These are phyloP conservation scores for Podila epigama DNA, from an alignment of 192 early-diverging fungal genomes.

Conservation along the genomic window DNA sequence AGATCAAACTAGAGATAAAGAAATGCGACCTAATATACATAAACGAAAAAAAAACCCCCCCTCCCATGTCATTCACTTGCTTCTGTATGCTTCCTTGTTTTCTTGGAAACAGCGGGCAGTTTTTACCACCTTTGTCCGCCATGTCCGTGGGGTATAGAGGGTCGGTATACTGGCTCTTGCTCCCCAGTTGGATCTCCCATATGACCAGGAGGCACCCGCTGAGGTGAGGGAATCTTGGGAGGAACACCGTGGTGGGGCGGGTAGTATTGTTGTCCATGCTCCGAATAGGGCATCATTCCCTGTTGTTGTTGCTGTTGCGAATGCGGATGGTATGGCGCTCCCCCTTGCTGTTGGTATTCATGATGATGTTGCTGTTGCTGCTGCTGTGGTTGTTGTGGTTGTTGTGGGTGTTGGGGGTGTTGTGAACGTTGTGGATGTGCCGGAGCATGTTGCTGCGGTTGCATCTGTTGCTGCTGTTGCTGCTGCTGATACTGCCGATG, in stretches of 20 bases:
- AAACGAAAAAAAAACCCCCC: no score
- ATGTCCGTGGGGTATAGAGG: slow-evolving; percentile 16
- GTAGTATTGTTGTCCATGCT: no score
- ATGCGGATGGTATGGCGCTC: slow-evolving; percentile 5
- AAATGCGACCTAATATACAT: no score
- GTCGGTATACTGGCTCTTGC: slow-evolving; percentile 34
- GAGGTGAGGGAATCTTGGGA: slow-evolving; percentile 22
- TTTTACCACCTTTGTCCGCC: neutral
- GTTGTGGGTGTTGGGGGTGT: slow-evolving; percentile 3
- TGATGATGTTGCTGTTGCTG: slow-evolving; percentile 19
- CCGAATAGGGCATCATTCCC: slow-evolving; percentile 5
- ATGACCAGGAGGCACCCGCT: slow-evolving; percentile 11
- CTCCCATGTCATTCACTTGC: no score
- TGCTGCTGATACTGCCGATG: neutral
- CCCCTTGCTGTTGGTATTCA: slow-evolving; percentile 12
- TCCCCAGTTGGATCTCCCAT: slow-evolving; percentile 16
- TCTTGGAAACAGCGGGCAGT: neutral
- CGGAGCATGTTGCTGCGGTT: slow-evolving; percentile 1
- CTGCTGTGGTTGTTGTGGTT: slow-evolving; percentile 11
- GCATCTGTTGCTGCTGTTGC: neutral
- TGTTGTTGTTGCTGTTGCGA: slow-evolving; percentile 23
- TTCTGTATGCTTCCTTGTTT: neutral
- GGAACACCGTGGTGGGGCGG: slow-evolving; percentile 1
- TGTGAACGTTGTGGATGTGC: neutral
- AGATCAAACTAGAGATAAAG: no score